These are phyloP conservation scores for Suillus discolor DNA, from an alignment of 768 basidiomycete species.

Conservation along the genomic window DNA sequence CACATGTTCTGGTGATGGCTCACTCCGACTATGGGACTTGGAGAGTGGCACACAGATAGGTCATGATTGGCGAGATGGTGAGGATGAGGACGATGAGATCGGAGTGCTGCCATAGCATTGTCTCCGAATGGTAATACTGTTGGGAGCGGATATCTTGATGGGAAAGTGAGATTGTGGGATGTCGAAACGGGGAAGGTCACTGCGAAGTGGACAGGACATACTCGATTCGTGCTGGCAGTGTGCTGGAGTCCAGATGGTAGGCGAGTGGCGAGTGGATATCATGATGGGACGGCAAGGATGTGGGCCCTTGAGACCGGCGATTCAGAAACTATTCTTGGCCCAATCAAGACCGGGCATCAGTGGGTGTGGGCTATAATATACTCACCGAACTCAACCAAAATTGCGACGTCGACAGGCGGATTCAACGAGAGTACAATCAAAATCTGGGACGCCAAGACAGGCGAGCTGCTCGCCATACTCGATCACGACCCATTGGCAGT, in stretches of 20 bases:
- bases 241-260: background rate
- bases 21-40: background rate
- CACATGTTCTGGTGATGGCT: background rate
- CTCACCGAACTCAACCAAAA: background rate
- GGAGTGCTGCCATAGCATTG: background rate
- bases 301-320: background rate
- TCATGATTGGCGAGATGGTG: background rate
- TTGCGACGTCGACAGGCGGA: background rate
- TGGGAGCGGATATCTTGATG: background rate
- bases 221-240: background rate
- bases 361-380: background rate
- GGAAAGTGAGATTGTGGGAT: background rate
- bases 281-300: background rate
- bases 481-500: background rate
- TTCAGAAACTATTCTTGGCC: background rate
- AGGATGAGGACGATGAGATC: background rate
- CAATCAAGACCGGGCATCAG: background rate
- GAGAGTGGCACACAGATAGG: background rate
- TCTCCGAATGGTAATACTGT: background rate
- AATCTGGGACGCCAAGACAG: background rate
- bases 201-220: background rate
- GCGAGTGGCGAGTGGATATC: background rate
- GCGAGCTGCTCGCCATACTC: background rate
- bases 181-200: background rate
- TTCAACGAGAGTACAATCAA: background rate